A percentile compares a stretch with the other conserved stretches of the same genome.
These are phyloP conservation scores for Malassezia sp. DNA, from an alignment of 1,284 basidiomycete genomes.

Conservation along the genomic window DNA sequence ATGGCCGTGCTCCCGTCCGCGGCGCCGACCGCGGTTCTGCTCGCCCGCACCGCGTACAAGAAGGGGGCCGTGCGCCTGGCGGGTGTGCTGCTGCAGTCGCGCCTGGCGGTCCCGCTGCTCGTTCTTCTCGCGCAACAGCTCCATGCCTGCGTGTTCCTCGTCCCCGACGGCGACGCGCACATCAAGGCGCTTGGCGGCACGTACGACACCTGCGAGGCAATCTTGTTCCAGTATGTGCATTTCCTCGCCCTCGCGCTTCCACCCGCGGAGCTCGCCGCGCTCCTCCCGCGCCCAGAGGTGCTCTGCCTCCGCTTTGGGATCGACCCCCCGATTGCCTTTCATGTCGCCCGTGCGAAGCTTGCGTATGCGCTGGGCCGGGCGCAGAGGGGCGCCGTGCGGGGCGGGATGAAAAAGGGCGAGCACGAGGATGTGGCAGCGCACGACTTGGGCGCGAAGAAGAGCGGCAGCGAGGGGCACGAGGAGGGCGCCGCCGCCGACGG, in stretches of 20 bases:
- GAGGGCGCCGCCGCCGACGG: no score
- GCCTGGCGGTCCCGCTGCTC: constrained; percentile 34
- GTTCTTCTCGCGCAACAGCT: constrained; percentile 42
- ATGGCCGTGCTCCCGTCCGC: constrained; percentile 48
- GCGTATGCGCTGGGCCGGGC: constrained; percentile 1
- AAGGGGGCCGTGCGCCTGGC: constrained; percentile 30
- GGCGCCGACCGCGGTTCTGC: constrained; percentile 50
- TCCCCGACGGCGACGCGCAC: constrained; percentile 33
- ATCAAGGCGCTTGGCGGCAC: constrained; percentile 42
- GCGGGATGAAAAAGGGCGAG: neutral
- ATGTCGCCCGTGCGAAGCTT: constrained; percentile 34
- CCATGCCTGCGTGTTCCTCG: constrained; percentile 38
- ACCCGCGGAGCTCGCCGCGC: constrained; percentile 25
- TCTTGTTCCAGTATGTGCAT: constrained; percentile 43
- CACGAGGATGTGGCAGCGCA: neutral
- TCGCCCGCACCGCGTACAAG: constrained; percentile 31
- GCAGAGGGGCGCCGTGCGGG: neutral
- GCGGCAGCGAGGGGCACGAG: no score
- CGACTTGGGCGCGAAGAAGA: no score
- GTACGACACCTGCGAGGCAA: constrained; percentile 38
- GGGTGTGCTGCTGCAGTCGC: constrained; percentile 21
- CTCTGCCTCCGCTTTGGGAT: constrained; percentile 35
- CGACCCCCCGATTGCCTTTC: constrained; percentile 39
- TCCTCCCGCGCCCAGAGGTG: constrained; percentile 25
- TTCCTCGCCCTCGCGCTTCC: constrained; percentile 36